phyloP scores from a whole-genome alignment of 2,329 filamentous ascomycete genomes.

The Colletotrichum noveboracense region DNA sequence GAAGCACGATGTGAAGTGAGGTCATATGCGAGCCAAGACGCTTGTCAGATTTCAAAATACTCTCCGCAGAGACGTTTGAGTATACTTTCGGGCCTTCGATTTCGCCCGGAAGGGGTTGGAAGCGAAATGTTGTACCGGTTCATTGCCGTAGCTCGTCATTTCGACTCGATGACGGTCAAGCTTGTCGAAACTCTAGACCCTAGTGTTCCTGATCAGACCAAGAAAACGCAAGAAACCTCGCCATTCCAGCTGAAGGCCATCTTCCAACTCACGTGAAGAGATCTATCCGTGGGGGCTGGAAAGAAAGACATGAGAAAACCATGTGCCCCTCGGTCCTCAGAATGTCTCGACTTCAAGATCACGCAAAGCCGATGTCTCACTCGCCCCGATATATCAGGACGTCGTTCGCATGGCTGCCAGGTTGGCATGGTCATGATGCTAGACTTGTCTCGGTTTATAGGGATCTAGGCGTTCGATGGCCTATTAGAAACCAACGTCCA shows the following conservation, averaged over 20 bases:
- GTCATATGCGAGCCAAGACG: background rate
- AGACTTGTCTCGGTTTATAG: background rate
- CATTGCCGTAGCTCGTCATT: background rate
- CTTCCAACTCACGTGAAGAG: background rate
- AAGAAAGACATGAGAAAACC: background rate
- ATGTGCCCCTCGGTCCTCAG: background rate
- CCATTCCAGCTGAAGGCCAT: background rate
- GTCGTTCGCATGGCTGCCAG: background rate
- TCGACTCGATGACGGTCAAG: background rate
- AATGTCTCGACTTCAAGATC: background rate
- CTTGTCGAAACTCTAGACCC: background rate
- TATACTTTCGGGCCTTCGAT: background rate
- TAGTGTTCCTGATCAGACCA: background rate
- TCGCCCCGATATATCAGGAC: background rate
- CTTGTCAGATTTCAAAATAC: background rate
- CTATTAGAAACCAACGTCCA: background rate
- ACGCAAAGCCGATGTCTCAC: background rate
- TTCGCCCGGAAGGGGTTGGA: rapidly evolving
- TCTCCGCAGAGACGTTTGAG: background rate
- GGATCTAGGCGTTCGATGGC: background rate
- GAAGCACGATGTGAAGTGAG: background rate
- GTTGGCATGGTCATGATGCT: slow-evolving; percentile 1
- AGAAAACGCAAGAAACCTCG: background rate
- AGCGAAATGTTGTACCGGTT: background rate
- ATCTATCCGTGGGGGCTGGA: background rate